phyloP scores from a whole-genome alignment of 139 green algal genomes.

The Chlamydomonas eustigma region DNA sequence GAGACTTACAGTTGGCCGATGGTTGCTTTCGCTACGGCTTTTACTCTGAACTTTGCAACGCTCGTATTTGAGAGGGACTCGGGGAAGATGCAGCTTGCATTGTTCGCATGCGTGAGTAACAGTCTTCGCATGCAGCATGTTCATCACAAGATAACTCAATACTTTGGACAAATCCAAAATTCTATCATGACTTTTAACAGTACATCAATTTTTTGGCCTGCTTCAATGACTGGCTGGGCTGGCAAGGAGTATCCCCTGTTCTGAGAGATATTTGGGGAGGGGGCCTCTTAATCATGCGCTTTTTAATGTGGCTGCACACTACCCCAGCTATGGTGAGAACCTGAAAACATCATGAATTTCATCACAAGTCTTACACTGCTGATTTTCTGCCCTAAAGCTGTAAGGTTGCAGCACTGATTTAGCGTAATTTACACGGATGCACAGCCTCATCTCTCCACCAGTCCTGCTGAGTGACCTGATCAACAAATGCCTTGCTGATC shows the following conservation, averaged over 20 bases:
- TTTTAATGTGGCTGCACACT: conserved; percentile 41
- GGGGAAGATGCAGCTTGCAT: conserved; percentile 36
- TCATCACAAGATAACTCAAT: no score
- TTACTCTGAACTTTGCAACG: conserved; percentile 33
- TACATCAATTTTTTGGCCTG: conserved; percentile 14
- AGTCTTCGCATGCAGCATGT: no score
- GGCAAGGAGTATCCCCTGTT: conserved; percentile 20
- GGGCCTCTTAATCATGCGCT: conserved; percentile 13
- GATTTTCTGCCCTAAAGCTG: no score
- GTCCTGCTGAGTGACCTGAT: no score
- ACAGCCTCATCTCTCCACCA: no score
- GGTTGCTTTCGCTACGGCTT: conserved; percentile 3
- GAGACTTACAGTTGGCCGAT: conserved; percentile 1
- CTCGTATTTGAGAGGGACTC: conserved; percentile 40
- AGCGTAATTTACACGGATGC: no score
- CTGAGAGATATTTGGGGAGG: conserved; percentile 27
- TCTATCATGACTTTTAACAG: no score
- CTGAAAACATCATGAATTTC: no score
- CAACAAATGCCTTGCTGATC: no score
- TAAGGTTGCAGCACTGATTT: no score
- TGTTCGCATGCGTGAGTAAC: conserved; percentile 18
- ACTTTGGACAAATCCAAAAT: no score
- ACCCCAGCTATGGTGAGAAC: conserved; percentile 35
- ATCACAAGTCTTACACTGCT: no score
- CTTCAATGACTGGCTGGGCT: conserved; percentile 26